Percentiles rank a stretch among this genome's conserved stretches.
These are phyloP conservation scores for Begonia loranthoides DNA, from an alignment of 306 rosid genomes.

Conservation along the genomic window DNA sequence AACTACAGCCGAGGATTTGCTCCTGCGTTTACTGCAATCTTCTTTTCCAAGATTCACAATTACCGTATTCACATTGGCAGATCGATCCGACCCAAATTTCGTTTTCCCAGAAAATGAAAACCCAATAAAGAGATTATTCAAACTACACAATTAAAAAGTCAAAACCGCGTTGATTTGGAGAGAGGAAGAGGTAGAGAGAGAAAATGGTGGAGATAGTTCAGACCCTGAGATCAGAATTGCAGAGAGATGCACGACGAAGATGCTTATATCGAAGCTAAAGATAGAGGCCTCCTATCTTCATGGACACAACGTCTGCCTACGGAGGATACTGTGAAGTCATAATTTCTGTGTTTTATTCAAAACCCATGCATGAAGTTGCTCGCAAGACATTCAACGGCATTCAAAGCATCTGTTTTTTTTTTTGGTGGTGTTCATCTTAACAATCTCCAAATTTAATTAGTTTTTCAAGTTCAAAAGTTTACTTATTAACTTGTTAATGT, in stretches of 20 bases:
- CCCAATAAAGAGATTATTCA: constrained; percentile 6
- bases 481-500: too few species aligned
- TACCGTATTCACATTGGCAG: constrained; percentile 4
- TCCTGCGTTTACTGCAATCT: constrained; percentile 3
- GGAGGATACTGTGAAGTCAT: too few species aligned
- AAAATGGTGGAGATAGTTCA: constrained; percentile 26
- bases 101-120: constrained; percentile 5
- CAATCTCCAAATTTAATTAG: too few species aligned
- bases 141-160: constrained; percentile 1
- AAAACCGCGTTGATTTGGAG: constrained; percentile 34
- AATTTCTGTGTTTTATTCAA: too few species aligned
- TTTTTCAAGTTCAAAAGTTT: too few species aligned
- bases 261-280: constrained; percentile 15
- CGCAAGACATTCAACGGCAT: too few species aligned
- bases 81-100: constrained; percentile 9
- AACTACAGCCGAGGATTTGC: neutral
- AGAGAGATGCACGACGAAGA: neutral
- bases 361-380: too few species aligned
- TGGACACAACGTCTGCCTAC: constrained; percentile 13
- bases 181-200: constrained; percentile 2
- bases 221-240: constrained; percentile 32
- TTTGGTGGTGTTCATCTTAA: too few species aligned
- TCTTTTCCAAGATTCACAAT: constrained; percentile 6
- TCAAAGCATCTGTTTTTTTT: too few species aligned
- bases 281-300: constrained; percentile 26